A percentile compares a stretch with the other conserved stretches of the same genome.
Evolutionary conservation across 495 filamentous ascomycete genomes (phyloP).

Genomic region (Neurospora sp.): DNA sequence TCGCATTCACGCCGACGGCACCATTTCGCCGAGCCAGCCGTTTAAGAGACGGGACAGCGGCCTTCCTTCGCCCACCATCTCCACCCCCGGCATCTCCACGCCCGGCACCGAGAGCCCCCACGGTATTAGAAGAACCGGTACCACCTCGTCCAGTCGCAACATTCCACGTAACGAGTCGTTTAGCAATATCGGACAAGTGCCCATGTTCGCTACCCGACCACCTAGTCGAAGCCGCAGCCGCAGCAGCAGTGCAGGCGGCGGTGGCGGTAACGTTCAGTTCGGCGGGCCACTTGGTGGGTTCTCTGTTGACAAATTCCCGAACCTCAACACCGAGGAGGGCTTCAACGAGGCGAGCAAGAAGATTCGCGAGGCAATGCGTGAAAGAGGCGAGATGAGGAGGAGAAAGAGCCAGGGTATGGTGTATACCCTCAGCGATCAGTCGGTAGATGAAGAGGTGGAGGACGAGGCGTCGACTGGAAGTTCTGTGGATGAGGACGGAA

Average conservation of each 20-base stretch:
- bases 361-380: conserved; percentile 81
- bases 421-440: neutral
- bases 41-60: conserved; percentile 17
- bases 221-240: conserved; percentile 59
- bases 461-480: neutral
- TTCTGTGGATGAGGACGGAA: neutral
- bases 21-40: conserved; percentile 6
- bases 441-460: neutral
- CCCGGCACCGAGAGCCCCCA: conserved; percentile 15
- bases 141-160: conserved; percentile 34
- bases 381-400: conserved; percentile 64
- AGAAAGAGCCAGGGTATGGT: conserved; percentile 47
- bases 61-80: conserved; percentile 9
- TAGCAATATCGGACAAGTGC: conserved; percentile 72
- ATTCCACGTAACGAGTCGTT: conserved; percentile 90
- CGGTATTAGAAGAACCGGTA: conserved; percentile 24
- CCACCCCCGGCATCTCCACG: neutral
- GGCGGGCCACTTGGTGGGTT: conserved; percentile 40
- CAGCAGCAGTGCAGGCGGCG: conserved; percentile 59
- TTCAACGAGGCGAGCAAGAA: conserved; percentile 76
- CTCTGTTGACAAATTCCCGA: conserved; percentile 61
- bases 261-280: conserved; percentile 28
- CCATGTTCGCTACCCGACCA: conserved; percentile 81
- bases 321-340: conserved; percentile 57
- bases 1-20: conserved; percentile 7